phyloP scores from a whole-genome alignment of 352 stramenopile genomes.

The Peronospora belbahrii region DNA sequence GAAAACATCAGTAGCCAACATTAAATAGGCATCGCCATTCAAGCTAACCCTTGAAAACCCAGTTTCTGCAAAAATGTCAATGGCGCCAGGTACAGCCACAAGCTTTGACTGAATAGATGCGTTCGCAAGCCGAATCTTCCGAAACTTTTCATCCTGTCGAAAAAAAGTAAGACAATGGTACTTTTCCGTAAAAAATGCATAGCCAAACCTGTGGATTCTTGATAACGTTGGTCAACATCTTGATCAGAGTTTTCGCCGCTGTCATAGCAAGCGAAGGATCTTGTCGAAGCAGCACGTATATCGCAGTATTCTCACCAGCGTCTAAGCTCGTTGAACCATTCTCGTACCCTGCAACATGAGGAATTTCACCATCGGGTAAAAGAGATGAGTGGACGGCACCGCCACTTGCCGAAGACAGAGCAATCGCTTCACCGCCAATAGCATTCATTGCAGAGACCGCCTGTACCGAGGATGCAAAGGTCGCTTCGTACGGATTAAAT shows the following conservation, averaged over 20 bases:
- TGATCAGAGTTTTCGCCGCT: constrained; percentile 56
- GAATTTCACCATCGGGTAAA: constrained; percentile 14
- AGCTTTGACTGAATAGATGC: constrained; percentile 55
- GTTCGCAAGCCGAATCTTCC: constrained; percentile 55
- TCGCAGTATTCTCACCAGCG: constrained; percentile 26
- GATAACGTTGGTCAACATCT: constrained; percentile 60
- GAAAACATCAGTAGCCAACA: constrained; percentile 32
- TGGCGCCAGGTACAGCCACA: constrained; percentile 41
- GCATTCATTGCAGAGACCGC: constrained; percentile 47
- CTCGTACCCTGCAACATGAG: constrained; percentile 2
- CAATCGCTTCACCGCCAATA: constrained; percentile 21
- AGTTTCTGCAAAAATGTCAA: constrained; percentile 53
- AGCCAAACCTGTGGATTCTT: constrained; percentile 46
- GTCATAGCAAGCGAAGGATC: constrained; percentile 39
- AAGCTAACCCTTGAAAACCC: constrained; percentile 36
- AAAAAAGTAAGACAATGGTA: constrained; percentile 1
- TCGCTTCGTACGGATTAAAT: constrained; percentile 66
- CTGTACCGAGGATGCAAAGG: constrained; percentile 57
- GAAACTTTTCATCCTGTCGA: constrained; percentile 62
- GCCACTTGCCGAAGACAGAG: background rate
- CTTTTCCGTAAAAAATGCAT: background rate
- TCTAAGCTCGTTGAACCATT: background rate
- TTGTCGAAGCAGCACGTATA: constrained; percentile 61
- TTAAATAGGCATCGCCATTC: constrained; percentile 52
- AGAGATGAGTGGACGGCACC: constrained; percentile 5